A percentile compares a stretch with the other conserved stretches of the same genome.
Evolutionary conservation across 192 early-diverging fungal genomes (phyloP).

Genomic region (Lunasporangiospora selenospora): DNA sequence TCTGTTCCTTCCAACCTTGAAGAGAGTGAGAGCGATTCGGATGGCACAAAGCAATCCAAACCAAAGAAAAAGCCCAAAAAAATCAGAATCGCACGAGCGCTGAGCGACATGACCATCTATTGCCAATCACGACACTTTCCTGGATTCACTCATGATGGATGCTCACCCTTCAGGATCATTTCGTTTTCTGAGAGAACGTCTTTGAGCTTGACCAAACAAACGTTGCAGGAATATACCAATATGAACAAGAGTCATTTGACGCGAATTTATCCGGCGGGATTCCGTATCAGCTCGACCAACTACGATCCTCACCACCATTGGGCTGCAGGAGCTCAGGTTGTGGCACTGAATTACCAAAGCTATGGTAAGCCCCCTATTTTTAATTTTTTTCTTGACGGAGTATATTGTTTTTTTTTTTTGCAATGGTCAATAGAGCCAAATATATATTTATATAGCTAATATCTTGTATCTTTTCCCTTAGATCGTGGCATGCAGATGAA

Average conservation of each 20-base stretch:
- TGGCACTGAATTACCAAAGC: slow-evolving; percentile 91
- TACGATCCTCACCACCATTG: slow-evolving; percentile 87
- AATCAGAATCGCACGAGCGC: slow-evolving; percentile 57
- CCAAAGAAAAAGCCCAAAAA: slow-evolving; percentile 38
- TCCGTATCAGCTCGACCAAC: slow-evolving; percentile 84
- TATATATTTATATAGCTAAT: neutral
- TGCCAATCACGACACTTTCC: slow-evolving; percentile 69
- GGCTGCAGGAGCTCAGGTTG: slow-evolving; percentile 83
- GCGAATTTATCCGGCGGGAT: slow-evolving; percentile 82
- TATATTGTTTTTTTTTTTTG: neutral
- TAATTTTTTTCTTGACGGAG: neutral
- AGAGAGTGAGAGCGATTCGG: slow-evolving; percentile 50
- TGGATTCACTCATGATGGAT: slow-evolving; percentile 58
- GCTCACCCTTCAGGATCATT: slow-evolving; percentile 56
- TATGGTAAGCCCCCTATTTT: slow-evolving; percentile 55
- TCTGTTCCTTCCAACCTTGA: neutral
- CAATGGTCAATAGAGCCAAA: neutral
- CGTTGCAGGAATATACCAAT: slow-evolving; percentile 57
- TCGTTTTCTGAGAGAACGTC: slow-evolving; percentile 79
- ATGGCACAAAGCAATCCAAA: slow-evolving; percentile 15
- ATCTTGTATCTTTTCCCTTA: slow-evolving; percentile 3
- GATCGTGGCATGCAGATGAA: slow-evolving; percentile 85
- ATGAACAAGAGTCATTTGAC: slow-evolving; percentile 68
- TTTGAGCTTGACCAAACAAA: slow-evolving; percentile 57
- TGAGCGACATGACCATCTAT: slow-evolving; percentile 66